Conservation (phyloP, 371 early-diverging fungal species). For the Mortierella sp. region DNA sequence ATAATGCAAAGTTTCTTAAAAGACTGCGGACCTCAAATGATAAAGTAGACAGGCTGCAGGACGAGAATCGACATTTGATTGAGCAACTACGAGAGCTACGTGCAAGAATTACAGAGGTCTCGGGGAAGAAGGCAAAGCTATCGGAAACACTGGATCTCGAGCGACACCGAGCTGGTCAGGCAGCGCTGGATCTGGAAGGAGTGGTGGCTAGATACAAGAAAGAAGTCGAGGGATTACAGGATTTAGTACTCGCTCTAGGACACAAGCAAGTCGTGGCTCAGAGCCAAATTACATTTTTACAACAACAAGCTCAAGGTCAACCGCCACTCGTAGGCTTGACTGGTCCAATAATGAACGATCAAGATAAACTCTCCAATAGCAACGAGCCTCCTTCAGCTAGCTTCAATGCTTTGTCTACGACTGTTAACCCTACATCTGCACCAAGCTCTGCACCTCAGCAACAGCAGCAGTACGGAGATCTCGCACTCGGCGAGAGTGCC, state of each 20-base stretch:
- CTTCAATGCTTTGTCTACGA: not conserved
- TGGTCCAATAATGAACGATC: not conserved
- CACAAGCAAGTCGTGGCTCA: constrained; percentile 38
- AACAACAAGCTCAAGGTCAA: constrained; percentile 16
- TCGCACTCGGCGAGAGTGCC: constrained; percentile 20
- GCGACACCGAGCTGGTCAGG: constrained; percentile 21
- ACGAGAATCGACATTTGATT: constrained; percentile 43
- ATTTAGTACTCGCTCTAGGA: constrained; percentile 37
- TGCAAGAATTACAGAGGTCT: constrained; percentile 15
- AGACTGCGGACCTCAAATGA: constrained; percentile 26
- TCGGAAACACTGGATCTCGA: constrained; percentile 20
- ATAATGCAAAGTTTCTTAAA: constrained; percentile 45
- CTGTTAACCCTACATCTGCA: not conserved
- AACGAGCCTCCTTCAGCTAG: not conserved
- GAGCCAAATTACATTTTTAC: constrained; percentile 19
- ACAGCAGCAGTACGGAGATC: constrained; percentile 1
- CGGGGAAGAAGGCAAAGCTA: constrained; percentile 14
- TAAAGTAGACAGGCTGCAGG: constrained; percentile 33
- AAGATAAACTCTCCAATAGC: not conserved
- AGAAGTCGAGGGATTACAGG: constrained; percentile 37
- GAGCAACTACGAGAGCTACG: constrained; percentile 40
- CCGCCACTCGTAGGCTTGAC: not conserved
- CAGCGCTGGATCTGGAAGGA: constrained; percentile 23
- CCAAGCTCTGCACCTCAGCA: not conserved
- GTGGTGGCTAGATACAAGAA: constrained; percentile 30